These are phyloP conservation scores for Reutealis trisperma DNA, from an alignment of 345 rosid genomes.

Conservation along the genomic window DNA sequence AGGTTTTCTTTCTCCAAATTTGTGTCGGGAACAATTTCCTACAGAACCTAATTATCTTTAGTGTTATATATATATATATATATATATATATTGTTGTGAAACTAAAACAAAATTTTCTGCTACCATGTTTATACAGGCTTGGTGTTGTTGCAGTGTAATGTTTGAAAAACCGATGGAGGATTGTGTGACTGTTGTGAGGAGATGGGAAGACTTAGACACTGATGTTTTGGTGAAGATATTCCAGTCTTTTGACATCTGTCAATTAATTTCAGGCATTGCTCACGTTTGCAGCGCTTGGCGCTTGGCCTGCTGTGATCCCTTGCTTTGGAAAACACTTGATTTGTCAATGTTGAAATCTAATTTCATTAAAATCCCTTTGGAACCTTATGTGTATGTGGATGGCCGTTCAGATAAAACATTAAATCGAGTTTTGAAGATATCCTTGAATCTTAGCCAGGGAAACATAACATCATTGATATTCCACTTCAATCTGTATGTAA, in stretches of 20 bases:
- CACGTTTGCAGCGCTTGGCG: conserved; percentile 85
- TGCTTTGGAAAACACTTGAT: conserved; percentile 83
- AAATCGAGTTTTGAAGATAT: conserved; percentile 55
- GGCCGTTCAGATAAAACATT: conserved; percentile 54
- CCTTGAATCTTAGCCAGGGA: conserved; percentile 70
- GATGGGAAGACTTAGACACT: conserved; percentile 81
- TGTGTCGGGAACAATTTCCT: background rate
- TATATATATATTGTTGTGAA: no score
- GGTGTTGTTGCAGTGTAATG: background rate
- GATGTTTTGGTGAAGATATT: conserved; percentile 73
- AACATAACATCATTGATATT: conserved; percentile 61
- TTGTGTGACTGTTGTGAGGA: conserved; percentile 34
- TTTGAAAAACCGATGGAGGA: conserved; percentile 44
- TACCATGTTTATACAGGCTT: background rate
- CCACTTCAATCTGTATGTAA: conserved; percentile 60
- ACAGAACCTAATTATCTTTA: background rate
- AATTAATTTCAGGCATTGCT: conserved; percentile 66
- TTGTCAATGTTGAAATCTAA: conserved; percentile 63
- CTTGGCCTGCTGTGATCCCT: conserved; percentile 78
- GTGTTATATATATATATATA: background rate
- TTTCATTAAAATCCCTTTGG: conserved; percentile 67
- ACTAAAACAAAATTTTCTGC: background rate
- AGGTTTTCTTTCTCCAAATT: background rate
- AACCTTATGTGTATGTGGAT: conserved; percentile 78
- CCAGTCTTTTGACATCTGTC: conserved; percentile 51